Evolutionary conservation across 2,329 filamentous ascomycete species (phyloP).

Genomic region (Hypoxylon sp.): DNA sequence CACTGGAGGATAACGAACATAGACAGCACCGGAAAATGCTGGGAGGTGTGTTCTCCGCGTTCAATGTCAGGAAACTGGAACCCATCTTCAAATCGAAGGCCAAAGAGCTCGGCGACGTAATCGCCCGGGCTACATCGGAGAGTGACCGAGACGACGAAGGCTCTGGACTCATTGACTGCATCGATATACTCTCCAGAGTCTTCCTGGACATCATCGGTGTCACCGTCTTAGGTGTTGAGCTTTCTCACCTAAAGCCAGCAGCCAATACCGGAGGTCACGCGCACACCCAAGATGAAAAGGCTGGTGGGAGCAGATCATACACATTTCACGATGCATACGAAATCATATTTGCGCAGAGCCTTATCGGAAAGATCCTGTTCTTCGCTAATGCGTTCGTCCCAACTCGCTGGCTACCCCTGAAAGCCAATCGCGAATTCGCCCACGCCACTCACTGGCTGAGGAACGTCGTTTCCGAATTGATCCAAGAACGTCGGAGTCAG

Average conservation of each 20-base stretch:
- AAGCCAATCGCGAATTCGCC: constrained; percentile 24
- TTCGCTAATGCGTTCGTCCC: constrained; percentile 27
- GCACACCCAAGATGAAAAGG: too few species aligned
- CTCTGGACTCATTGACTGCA: constrained; percentile 7
- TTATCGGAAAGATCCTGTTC: constrained; percentile 16
- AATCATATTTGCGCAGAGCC: constrained; percentile 13
- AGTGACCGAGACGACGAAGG: neutral
- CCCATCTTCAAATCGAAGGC: constrained; percentile 23
- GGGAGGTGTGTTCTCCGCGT: constrained; percentile 20
- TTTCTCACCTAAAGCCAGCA: too few species aligned
- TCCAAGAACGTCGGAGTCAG: constrained; percentile 3
- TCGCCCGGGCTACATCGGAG: constrained; percentile 1
- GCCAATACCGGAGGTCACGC: too few species aligned
- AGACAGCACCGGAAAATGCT: constrained; percentile 24
- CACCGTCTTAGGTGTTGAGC: too few species aligned
- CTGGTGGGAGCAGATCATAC: too few species aligned
- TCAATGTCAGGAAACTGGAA: constrained; percentile 25
- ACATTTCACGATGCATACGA: constrained; percentile 28
- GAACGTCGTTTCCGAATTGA: constrained; percentile 9
- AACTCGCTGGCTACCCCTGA: constrained; percentile 25
- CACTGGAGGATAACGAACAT: constrained; percentile 24
- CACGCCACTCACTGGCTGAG: neutral
- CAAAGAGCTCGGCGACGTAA: constrained; percentile 14
- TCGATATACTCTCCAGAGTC: too few species aligned
- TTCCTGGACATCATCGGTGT: constrained; percentile 23